phyloP scores from a whole-genome alignment of 768 basidiomycete species.

The Suillus discolor region DNA sequence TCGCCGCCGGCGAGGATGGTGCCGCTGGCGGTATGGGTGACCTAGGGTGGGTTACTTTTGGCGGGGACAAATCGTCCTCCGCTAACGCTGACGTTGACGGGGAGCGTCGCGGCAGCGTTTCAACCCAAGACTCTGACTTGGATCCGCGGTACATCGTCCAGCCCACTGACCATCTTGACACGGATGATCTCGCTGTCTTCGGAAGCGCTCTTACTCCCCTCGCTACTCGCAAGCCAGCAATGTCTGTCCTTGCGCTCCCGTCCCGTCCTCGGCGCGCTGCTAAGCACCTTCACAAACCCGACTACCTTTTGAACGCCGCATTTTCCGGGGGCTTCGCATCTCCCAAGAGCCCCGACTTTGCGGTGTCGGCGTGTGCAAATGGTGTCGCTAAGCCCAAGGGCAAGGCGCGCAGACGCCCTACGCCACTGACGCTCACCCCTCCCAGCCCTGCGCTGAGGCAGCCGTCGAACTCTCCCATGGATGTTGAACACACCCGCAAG shows the following conservation, averaged over 20 bases:
- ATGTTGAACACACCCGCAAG: constrained; percentile 34
- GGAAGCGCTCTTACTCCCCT: constrained; percentile 29
- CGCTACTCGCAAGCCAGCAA: constrained; percentile 31
- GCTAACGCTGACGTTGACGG: constrained; percentile 20
- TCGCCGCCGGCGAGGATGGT: constrained; percentile 41
- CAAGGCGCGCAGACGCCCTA: constrained; percentile 42
- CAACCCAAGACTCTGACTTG: constrained; percentile 56
- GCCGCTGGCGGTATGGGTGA: constrained; percentile 29
- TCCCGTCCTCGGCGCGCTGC: constrained; percentile 36
- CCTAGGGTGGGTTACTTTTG: constrained; percentile 48
- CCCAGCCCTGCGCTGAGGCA: constrained; percentile 33
- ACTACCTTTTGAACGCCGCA: constrained; percentile 36
- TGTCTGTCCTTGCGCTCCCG: constrained; percentile 40
- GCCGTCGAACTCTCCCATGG: constrained; percentile 39
- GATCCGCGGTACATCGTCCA: constrained; percentile 52
- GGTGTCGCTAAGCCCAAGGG: constrained; percentile 20
- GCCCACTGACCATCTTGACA: constrained; percentile 29
- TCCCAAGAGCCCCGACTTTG: constrained; percentile 18
- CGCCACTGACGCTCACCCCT: constrained; percentile 42
- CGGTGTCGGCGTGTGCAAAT: constrained; percentile 14
- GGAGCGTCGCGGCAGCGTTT: constrained; percentile 47
- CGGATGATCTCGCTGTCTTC: constrained; percentile 39
- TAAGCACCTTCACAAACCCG: constrained; percentile 40
- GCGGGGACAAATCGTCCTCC: constrained; percentile 26
- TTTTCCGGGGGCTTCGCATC: constrained; percentile 20